Conservation (phyloP, 192 early-diverging fungal species). For the Phycomyces blakesleeanus region DNA sequence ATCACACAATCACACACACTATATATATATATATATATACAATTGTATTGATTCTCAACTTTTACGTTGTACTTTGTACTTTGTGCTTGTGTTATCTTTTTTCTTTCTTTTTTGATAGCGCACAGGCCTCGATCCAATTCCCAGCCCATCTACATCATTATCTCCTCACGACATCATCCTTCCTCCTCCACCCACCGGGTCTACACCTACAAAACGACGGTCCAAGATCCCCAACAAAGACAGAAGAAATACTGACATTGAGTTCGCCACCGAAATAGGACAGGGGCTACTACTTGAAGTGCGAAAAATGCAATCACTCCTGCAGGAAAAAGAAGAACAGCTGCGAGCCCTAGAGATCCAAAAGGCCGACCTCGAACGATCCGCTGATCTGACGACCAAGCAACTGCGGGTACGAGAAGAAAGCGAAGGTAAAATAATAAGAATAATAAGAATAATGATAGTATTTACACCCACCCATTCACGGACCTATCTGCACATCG, state of each 20-base stretch:
- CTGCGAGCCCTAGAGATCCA: slow-evolving; percentile 40
- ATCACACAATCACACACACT: no score
- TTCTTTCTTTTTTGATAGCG: slow-evolving; percentile 13
- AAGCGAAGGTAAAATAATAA: slow-evolving; percentile 45
- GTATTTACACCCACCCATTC: no score
- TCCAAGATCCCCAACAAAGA: slow-evolving; percentile 36
- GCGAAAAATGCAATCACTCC: slow-evolving; percentile 36
- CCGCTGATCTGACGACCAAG: slow-evolving; percentile 44
- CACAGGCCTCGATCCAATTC: slow-evolving; percentile 26
- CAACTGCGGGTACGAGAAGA: slow-evolving; percentile 51
- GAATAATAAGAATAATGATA: no score
- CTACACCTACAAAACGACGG: slow-evolving; percentile 33
- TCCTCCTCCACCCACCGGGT: slow-evolving; percentile 29
- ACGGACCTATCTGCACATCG: no score
- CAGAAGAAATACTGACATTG: slow-evolving; percentile 38
- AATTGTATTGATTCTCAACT: no score
- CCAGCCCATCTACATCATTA: slow-evolving; percentile 28
- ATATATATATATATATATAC: no score
- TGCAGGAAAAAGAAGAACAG: slow-evolving; percentile 44
- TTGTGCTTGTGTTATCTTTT: no score
- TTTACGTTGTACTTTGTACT: no score
- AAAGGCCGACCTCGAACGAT: slow-evolving; percentile 49
- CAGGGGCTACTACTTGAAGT: slow-evolving; percentile 41
- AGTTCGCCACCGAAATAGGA: slow-evolving; percentile 47
- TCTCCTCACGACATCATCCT: slow-evolving; percentile 11